Evolutionary conservation across 2,329 filamentous ascomycete genomes (phyloP).

Genomic region (Aureobasidium sp.): DNA sequence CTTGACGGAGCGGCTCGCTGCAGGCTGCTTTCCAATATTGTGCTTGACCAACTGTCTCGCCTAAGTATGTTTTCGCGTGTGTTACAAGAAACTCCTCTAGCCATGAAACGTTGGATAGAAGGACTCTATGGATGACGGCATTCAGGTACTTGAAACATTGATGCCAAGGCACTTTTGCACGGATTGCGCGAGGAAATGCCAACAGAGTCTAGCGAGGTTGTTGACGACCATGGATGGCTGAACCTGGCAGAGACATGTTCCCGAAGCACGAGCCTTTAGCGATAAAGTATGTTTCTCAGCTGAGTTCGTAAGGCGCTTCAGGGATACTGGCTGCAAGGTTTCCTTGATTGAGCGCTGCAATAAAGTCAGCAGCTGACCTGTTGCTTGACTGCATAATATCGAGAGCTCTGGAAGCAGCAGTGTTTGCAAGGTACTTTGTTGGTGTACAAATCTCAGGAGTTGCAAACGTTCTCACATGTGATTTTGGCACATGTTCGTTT

Average conservation of each 20-base stretch:
- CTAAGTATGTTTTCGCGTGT: neutral
- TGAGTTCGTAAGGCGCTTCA: neutral
- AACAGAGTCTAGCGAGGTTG: neutral
- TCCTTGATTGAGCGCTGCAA: neutral
- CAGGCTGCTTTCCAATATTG: neutral
- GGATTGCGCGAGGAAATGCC: neutral
- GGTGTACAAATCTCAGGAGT: constrained; percentile 1
- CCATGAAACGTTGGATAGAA: neutral
- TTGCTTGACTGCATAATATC: neutral
- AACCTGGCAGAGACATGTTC: neutral
- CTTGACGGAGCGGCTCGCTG: neutral
- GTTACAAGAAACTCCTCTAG: neutral
- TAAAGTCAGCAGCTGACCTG: neutral
- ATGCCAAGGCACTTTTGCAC: neutral
- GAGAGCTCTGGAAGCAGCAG: neutral
- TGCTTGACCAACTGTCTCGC: neutral
- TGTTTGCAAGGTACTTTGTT: neutral
- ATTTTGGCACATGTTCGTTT: constrained; percentile 9
- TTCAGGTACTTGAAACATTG: constrained; percentile 4
- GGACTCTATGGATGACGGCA: neutral
- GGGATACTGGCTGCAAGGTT: neutral
- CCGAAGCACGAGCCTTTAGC: constrained; percentile 1
- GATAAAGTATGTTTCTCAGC: constrained; percentile 9
- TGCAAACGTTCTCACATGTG: constrained; percentile 7
- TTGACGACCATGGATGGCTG: constrained; percentile 2